Evolutionary conservation across 2,329 filamentous ascomycete species (phyloP).

Genomic region (Penicillium frequentans): DNA sequence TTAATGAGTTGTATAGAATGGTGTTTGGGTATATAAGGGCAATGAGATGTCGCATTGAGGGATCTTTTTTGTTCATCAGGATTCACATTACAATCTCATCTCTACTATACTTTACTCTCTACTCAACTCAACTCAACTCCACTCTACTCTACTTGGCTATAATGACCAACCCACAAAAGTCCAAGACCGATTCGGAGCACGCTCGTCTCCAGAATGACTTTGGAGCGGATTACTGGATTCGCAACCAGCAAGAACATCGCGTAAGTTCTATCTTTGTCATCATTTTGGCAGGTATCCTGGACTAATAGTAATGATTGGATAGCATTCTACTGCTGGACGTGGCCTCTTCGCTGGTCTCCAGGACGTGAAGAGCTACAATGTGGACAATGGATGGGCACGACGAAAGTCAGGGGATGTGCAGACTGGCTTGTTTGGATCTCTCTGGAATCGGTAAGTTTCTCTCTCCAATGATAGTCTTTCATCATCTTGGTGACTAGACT

Average conservation of each 20-base stretch:
- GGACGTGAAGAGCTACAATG: conserved; percentile 40
- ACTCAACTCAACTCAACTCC: neutral
- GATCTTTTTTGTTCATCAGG: neutral
- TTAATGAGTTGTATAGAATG: no score
- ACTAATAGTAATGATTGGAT: neutral
- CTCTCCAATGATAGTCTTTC: neutral
- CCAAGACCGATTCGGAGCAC: conserved; percentile 4
- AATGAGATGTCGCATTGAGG: neutral
- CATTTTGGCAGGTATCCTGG: neutral
- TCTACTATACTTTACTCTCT: neutral
- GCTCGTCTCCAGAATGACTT: conserved; percentile 35
- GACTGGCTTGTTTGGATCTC: conserved; percentile 13
- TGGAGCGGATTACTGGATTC: conserved; percentile 39
- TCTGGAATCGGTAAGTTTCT: conserved; percentile 25
- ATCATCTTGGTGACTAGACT: no score
- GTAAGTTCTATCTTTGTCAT: conserved; percentile 15
- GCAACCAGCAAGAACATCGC: conserved; percentile 19
- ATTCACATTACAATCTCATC: neutral
- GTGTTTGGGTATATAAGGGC: conserved; percentile 5
- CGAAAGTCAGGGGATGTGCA: conserved; percentile 20
- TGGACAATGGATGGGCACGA: conserved; percentile 38
- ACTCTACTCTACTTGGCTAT: neutral
- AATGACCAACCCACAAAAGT: conserved; percentile 12
- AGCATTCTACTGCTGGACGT: conserved; percentile 36
- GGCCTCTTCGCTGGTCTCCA: conserved; percentile 42